Conservation (phyloP, 306 rosid genomes). For the Malus orientalis region DNA sequence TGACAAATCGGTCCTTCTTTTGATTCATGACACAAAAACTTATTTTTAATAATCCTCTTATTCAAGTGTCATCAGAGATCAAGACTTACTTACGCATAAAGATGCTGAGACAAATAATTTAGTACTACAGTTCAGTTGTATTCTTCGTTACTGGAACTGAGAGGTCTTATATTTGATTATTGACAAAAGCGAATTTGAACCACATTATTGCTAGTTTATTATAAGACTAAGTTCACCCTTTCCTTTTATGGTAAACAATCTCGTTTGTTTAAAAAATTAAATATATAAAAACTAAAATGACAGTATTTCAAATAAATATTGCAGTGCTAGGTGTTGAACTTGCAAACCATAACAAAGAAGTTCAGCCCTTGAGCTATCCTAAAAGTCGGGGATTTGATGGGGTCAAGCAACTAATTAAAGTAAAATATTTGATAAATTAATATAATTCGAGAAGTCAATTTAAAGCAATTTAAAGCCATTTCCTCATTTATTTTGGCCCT, state of each 20-base stretch:
- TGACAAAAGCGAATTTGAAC: too few relatives aligned
- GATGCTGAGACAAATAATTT: too few relatives aligned
- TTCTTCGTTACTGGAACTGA: fast-evolving
- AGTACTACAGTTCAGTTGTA: fast-evolving
- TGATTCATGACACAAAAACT: neutral
- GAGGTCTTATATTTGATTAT: too few relatives aligned
- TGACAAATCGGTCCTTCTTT: neutral
- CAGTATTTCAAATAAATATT: neutral
- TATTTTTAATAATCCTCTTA: neutral
- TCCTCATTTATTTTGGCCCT: neutral
- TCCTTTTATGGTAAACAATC: too few relatives aligned
- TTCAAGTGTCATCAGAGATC: too few relatives aligned
- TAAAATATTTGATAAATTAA: neutral
- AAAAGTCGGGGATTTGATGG: constrained; percentile 6
- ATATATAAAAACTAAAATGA: too few relatives aligned
- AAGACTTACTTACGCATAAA: too few relatives aligned
- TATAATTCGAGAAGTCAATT: neutral
- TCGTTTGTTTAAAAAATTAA: too few relatives aligned
- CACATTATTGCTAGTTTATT: too few relatives aligned
- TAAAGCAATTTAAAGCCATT: neutral
- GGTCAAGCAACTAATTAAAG: neutral
- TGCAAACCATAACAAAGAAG: neutral
- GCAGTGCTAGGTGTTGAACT: too few relatives aligned
- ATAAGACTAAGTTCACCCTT: fast-evolving
- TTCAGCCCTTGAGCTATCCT: neutral